These are phyloP conservation scores for Phaeophleospora eucalypticola DNA, from an alignment of 2,329 filamentous ascomycete genomes.

Conservation along the genomic window DNA sequence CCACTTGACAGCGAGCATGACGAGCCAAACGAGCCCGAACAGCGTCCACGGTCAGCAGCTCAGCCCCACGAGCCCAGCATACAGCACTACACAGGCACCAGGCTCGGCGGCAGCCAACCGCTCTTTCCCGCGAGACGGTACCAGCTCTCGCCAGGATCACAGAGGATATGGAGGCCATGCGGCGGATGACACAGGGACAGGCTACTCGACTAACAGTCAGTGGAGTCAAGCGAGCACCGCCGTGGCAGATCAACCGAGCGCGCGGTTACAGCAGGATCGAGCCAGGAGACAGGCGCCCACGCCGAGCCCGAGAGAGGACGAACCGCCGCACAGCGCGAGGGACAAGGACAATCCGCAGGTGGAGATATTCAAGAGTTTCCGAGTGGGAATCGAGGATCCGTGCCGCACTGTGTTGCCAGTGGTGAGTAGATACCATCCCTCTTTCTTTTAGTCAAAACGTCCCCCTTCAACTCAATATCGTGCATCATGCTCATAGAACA, in stretches of 20 bases:
- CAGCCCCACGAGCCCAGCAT: slow-evolving; percentile 49
- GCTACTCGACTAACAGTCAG: slow-evolving; percentile 23
- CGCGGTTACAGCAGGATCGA: slow-evolving; percentile 22
- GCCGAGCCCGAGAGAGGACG: slow-evolving; percentile 31
- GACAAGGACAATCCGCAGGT: slow-evolving; percentile 53
- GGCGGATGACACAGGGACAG: slow-evolving; percentile 25
- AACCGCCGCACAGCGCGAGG: slow-evolving; percentile 20
- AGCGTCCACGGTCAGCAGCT: slow-evolving; percentile 37
- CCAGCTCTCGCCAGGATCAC: slow-evolving; percentile 17
- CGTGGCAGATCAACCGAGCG: slow-evolving; percentile 14
- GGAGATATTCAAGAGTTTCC: slow-evolving; percentile 98
- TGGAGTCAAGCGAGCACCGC: slow-evolving; percentile 25
- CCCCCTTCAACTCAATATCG: too few species aligned
- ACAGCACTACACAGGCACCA: slow-evolving; percentile 33
- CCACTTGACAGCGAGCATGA: slow-evolving; percentile 49
- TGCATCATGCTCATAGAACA: too few species aligned
- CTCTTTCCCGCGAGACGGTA: slow-evolving; percentile 30
- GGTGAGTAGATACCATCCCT: slow-evolving; percentile 20
- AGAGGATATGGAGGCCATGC: slow-evolving; percentile 15
- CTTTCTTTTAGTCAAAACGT: neutral
- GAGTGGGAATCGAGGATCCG: slow-evolving; percentile 95
- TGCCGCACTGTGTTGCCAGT: slow-evolving; percentile 96
- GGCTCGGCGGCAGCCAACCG: slow-evolving; percentile 25
- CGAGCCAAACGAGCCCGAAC: slow-evolving; percentile 40
- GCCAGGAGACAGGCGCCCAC: slow-evolving; percentile 29